These are phyloP conservation scores for Talaromyces sp. DNA, from an alignment of 2,329 filamentous ascomycete species.

Conservation along the genomic window DNA sequence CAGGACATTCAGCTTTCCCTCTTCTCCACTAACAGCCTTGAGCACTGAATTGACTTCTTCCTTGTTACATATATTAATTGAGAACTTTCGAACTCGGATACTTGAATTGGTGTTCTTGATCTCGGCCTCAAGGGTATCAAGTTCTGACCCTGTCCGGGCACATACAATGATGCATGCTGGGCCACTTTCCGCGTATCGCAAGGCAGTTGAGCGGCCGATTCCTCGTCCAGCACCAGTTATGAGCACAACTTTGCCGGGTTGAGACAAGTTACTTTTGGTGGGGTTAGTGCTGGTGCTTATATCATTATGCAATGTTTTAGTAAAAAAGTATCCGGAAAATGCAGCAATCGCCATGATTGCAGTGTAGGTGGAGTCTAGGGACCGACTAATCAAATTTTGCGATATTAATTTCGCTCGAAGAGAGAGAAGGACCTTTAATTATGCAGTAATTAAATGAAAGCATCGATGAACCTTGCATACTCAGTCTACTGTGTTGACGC, in stretches of 20 bases:
- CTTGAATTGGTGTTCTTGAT: not conserved
- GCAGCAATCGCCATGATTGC: not conserved
- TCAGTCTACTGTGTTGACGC: not conserved
- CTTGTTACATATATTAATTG: not conserved
- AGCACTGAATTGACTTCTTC: not conserved
- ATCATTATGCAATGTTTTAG: not conserved
- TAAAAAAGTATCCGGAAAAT: not conserved
- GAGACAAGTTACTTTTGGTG: not conserved
- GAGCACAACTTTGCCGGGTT: not conserved
- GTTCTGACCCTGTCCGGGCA: not conserved
- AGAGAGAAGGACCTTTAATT: not conserved
- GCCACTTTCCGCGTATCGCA: not conserved
- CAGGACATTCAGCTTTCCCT: conserved; percentile 35
- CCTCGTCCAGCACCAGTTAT: conserved; percentile 1
- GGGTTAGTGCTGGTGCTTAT: not conserved
- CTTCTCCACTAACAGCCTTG: not conserved
- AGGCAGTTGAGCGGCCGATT: not conserved
- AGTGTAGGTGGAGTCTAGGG: not conserved
- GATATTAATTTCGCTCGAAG: not conserved
- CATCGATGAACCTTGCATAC: not conserved
- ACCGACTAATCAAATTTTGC: not conserved
- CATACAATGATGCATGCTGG: not conserved
- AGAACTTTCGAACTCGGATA: not conserved
- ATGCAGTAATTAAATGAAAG: not conserved
- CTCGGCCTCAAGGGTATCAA: not conserved